Conservation (phyloP, 2,329 filamentous ascomycete genomes). For the Fusarium verticillioides region DNA sequence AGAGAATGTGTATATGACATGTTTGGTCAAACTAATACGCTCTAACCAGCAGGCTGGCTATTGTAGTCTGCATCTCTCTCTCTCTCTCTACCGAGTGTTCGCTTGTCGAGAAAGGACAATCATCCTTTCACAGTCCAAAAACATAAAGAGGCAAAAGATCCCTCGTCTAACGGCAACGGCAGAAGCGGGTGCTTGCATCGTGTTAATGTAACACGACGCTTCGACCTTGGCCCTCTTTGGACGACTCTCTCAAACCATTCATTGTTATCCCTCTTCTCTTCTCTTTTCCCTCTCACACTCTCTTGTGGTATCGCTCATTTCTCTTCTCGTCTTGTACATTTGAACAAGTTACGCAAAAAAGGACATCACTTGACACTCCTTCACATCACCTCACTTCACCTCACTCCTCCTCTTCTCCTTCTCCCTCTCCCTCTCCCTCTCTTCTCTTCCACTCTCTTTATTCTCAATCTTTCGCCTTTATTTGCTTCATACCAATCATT, state of each 20-base stretch:
- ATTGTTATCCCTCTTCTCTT: background rate
- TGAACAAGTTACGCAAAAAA: constrained; percentile 15
- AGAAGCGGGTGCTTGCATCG: constrained; percentile 31
- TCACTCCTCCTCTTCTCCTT: background rate
- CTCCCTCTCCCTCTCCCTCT: background rate
- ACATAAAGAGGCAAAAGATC: background rate
- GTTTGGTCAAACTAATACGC: background rate
- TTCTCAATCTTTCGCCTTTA: background rate
- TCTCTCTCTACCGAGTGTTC: background rate
- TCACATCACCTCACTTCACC: background rate
- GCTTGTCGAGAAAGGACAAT: background rate
- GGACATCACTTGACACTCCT: background rate
- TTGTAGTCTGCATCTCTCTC: background rate
- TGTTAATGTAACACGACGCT: constrained; percentile 21
- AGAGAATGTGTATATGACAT: background rate
- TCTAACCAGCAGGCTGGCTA: background rate
- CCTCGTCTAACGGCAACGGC: background rate
- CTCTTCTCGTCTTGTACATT: background rate
- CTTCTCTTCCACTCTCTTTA: background rate
- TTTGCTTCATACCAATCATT: background rate
- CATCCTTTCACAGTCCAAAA: background rate
- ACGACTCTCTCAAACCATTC: constrained; percentile 13
- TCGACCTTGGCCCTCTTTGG: constrained; percentile 26
- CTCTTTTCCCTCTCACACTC: background rate
- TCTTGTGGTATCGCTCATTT: background rate